A percentile compares a stretch with the other conserved stretches of the same genome.
phyloP scores from a whole-genome alignment of 768 basidiomycete species.

The Thelephora aurantiotincta region DNA sequence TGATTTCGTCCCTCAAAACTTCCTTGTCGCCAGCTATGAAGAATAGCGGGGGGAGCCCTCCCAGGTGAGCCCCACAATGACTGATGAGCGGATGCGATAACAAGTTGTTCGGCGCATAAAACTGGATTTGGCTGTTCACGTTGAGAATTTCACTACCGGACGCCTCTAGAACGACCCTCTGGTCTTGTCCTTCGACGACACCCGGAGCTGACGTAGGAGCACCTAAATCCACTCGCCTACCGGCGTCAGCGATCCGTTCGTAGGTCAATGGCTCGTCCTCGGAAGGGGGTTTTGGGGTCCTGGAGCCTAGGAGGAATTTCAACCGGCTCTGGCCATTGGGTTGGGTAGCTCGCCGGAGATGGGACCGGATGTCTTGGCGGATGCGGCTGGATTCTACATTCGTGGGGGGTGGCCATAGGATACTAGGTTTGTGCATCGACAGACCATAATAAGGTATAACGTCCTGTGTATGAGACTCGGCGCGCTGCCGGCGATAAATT shows the following conservation, averaged over 20 bases:
- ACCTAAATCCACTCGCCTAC: neutral
- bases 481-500: neutral
- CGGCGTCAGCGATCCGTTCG: no score
- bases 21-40: conserved; percentile 84
- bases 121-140: conserved; percentile 63
- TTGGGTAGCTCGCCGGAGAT: conserved; percentile 42
- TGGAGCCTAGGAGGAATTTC: neutral
- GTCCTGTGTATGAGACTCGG: conserved; percentile 33
- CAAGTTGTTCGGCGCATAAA: conserved; percentile 73
- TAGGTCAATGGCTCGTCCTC: neutral
- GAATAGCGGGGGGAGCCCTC: conserved; percentile 79
- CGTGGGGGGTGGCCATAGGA: conserved; percentile 64
- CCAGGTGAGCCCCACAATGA: conserved; percentile 68
- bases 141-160: conserved; percentile 36
- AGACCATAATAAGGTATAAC: conserved; percentile 66
- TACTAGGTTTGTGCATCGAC: conserved; percentile 66
- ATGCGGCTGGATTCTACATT: conserved; percentile 45
- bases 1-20: conserved; percentile 82
- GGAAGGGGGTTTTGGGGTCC: neutral
- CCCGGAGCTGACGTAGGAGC: neutral
- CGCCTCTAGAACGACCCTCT: conserved; percentile 31
- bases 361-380: conserved; percentile 42
- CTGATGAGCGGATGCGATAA: conserved; percentile 74
- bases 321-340: neutral
- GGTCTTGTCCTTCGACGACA: conserved; percentile 16